Base-by-base conservation (phyloP, 2,329 filamentous ascomycete species). In the Zalaria obscura region DNA sequence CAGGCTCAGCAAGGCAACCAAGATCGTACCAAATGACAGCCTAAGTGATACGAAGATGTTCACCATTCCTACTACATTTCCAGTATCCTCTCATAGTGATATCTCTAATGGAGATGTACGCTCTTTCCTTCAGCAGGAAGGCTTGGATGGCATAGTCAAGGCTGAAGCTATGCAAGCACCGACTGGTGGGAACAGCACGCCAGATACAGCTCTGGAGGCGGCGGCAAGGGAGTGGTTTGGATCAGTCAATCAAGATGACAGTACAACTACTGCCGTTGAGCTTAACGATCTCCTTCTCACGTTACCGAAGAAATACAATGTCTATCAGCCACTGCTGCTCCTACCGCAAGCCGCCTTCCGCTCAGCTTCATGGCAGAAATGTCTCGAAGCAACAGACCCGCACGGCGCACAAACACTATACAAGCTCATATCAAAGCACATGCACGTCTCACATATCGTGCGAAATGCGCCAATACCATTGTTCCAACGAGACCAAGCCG, bases 261-360 rank as follows among this genome's bases (percentile, higher is more conserved):
- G n/a, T 7, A 3, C 27, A 5, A 11, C 36, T 25, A 9, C 5
- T 5, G 11, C 25, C 5, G 5, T 38, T 41, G 49, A 8, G 31
- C 46, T 40, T 25, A 41, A 42, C 36, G 47, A 36, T 35, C 26
- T 27, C 11, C 11, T 36, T 11, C 25, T 2, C 11, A 26, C 36
- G 4, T 35, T 45, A 2, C 38, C 64, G 36, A 55, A 57, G 26
- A 55, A 61, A 3, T 78, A 73, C 56, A 71, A 69, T 3, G 54
- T 75, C 35, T 78, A 80, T 55, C 64, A 64, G 4, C 68, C 72
- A 2, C 64, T 80, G 50, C 64, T 79, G 4, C 67, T 80, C 5
- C 63, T 80, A 1, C 68, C 73, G 1, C 47, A 63, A 25, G 64
- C 67, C 45, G 60, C 68, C 25, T 65, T 75, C 48, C 43, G 46